Base-by-base conservation (phyloP, 768 basidiomycete genomes). In the Pleurotus salmoneostramineus region DNA sequence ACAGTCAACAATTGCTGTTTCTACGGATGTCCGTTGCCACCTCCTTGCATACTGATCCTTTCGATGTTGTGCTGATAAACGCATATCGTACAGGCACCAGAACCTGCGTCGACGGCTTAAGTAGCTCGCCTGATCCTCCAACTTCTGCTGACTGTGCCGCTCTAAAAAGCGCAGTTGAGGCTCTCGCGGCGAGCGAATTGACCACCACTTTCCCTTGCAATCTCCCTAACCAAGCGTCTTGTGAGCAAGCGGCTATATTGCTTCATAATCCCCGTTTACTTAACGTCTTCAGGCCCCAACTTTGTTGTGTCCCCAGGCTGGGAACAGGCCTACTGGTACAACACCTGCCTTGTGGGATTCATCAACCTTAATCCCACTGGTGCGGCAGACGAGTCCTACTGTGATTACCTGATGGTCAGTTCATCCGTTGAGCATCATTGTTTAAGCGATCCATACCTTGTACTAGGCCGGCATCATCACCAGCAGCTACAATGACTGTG, bases 391-490 rank as follows among this genome's bases (percentile, higher is more conserved):
- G 47, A 57, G 33, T 60, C 59, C 7, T 56, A 34, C 56, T 60
- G 59, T 27, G 56, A 60, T 48, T 60, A 57, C 33, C 59, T 60
- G 17, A 51, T 60, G 7, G 59, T 60, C 31, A 35, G 56, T 6
- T 17, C 55, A n/a, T 14, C n/a, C 46, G 56, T 44, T 10, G 50
- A 27, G 60, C 50, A 36, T 60, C 42, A 49, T 15, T 27, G 21
- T 27, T 27, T 1, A 27, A 27, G 21, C 3, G 21, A 27, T 27
- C 21, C 21, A 27, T 27, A 27, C 21, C 21, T 27, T 27, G 21
- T 27, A 27, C 7, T 32, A 55, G 52, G 52, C 52, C 6, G 52
- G 52, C 5, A 55, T 44, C 40, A 55, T 55, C 31, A 55, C 52
- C 5, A 55, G 52, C 17, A 31, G 35, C 17, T 55, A 55, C 14